Conservation (phyloP, 495 filamentous ascomycete species). For the Penicillium diatomitis region DNA sequence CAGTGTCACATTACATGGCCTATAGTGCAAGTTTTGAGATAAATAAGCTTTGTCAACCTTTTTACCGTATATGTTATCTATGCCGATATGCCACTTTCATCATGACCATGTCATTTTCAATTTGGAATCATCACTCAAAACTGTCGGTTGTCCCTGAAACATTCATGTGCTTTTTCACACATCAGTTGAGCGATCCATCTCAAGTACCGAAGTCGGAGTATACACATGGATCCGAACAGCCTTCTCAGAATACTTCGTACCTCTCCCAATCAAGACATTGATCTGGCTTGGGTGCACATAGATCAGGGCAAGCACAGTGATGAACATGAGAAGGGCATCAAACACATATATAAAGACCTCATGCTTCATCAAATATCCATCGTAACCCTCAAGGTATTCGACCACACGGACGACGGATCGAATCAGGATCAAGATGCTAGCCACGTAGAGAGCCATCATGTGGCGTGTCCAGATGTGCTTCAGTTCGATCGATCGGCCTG, state of each 20-base stretch:
- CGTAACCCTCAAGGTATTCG: conserved; percentile 51
- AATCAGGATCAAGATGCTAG: conserved; percentile 48
- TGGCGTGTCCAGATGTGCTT: conserved; percentile 40
- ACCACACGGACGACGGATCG: conserved; percentile 52
- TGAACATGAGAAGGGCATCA: conserved; percentile 50
- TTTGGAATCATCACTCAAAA: too few species aligned
- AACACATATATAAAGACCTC: conserved; percentile 58
- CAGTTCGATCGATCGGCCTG: conserved; percentile 10
- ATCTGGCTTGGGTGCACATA: conserved; percentile 25
- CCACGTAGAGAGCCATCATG: conserved; percentile 43
- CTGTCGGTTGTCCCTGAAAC: too few species aligned
- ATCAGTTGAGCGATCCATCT: conserved; percentile 3
- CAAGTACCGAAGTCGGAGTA: conserved; percentile 3
- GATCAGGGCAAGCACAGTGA: conserved; percentile 41
- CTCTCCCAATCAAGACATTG: conserved; percentile 15
- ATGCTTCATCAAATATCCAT: conserved; percentile 40
- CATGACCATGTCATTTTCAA: too few species aligned
- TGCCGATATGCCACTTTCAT: too few species aligned
- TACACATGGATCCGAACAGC: conserved; percentile 9
- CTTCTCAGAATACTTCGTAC: conserved; percentile 8
- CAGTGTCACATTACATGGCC: conserved; percentile 14
- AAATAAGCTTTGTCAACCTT: neutral
- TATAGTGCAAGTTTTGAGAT: neutral
- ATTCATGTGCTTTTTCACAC: neutral
- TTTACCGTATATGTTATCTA: too few species aligned